Evolutionary conservation across 2,329 filamentous ascomycete genomes (phyloP).

Genomic region (Paraphaeosphaeria minitans): DNA sequence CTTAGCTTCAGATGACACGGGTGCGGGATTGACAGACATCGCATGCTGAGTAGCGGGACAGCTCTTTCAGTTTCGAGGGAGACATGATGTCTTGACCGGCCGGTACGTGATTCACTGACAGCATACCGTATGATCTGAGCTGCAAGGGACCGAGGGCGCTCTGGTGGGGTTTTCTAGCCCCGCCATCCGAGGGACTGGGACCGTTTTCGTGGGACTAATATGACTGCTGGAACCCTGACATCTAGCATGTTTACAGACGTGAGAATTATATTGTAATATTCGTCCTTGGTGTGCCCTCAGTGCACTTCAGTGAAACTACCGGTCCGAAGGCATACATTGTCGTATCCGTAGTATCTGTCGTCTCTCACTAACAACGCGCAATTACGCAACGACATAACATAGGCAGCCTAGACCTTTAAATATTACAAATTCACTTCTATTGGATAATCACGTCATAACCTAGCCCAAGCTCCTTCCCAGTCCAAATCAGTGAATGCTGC

Average conservation of each 20-base stretch:
- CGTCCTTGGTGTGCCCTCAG: not conserved
- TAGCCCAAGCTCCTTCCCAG: not conserved
- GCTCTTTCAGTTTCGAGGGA: conserved; percentile 34
- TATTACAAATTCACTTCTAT: not conserved
- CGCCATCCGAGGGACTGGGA: conserved; percentile 25
- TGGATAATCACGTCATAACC: not conserved
- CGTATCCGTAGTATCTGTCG: not conserved
- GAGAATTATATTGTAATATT: not conserved
- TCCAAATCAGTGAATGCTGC: not conserved
- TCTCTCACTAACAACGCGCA: not conserved
- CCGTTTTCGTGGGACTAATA: not conserved
- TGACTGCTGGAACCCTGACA: not conserved
- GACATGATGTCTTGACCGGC: conserved; percentile 24
- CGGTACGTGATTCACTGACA: not conserved
- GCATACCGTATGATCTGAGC: not conserved
- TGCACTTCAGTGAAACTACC: not conserved
- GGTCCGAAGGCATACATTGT: not conserved
- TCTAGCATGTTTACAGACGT: not conserved
- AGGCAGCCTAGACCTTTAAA: no score
- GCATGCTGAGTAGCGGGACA: conserved; percentile 42
- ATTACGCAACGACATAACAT: not conserved
- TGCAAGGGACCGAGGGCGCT: not conserved
- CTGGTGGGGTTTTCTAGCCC: conserved; percentile 19
- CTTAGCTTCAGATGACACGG: conserved; percentile 17
- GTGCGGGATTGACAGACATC: conserved; percentile 29